These are phyloP conservation scores for Cryptomeria japonica DNA, from an alignment of 75 land plant genomes.

Conservation along the genomic window DNA sequence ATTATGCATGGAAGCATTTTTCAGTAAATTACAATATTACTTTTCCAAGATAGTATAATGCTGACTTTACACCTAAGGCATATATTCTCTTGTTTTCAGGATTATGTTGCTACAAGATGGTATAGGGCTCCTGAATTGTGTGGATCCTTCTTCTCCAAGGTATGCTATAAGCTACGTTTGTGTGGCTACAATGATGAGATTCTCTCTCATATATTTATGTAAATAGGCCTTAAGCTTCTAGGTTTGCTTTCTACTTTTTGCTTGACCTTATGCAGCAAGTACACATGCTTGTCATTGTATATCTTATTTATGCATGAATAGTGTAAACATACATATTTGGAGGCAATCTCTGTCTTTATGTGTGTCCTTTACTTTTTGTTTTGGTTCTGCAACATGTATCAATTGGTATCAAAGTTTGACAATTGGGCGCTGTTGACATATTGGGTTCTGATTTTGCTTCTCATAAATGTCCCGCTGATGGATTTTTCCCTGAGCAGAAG, in stretches of 20 bases:
- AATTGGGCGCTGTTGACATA: neutral
- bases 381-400: neutral
- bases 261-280: neutral
- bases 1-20: neutral
- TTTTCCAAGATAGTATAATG: neutral
- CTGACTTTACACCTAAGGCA: neutral
- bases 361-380: too few species aligned
- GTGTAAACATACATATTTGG: neutral
- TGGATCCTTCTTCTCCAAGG: constrained; percentile 96
- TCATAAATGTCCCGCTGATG: neutral
- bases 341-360: neutral
- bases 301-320: neutral
- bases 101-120: constrained; percentile 96
- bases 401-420: neutral
- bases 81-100: constrained; percentile 34
- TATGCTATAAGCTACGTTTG: constrained; percentile 5
- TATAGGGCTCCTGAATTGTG: constrained; percentile 94
- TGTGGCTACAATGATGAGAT: neutral
- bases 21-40: too few species aligned
- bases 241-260: neutral
- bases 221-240: neutral
- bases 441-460: neutral
- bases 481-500: neutral
- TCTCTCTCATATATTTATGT: neutral
- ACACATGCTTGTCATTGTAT: neutral